Evolutionary conservation across 2,329 filamentous ascomycete species (phyloP), one percentile per base, ranked within the genome.

Genomic region (Escovopsis sp.): DNA sequence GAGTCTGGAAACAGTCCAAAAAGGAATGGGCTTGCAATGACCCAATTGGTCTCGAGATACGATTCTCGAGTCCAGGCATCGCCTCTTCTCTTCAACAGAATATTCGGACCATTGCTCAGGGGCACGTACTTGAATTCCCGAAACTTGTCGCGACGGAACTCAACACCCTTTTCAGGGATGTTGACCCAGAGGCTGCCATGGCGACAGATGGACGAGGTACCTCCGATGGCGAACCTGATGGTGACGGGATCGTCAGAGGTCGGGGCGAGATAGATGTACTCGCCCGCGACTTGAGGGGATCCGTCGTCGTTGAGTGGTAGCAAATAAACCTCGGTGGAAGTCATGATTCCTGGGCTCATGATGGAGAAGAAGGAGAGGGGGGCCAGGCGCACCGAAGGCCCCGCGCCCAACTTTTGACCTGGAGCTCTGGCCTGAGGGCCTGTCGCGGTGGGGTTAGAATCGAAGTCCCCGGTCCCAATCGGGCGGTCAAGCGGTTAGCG

Each of bases 171-270:
- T 47, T 81, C 75, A 7, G 91, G 91, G 47, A 96, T 84, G 61
- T 98, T 98, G 56, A 94, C 82, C 89, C 91, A 98, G 48, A 98
- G 72, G 58, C 85, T 95, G 46, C 93, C 91, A 64, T 94, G 73
- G 51, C 87, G 78, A 62, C 88, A 95, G 68, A 98, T 91, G 48
- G 89, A 94, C 59, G 89, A 94, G 44, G 86, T 89, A 48, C 91
- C 88, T 63, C 95, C 84, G 53, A 95, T 89, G 52, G 86, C 77
- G 62, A 98, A 94, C 46, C 89, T 81, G 44, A 95, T 69, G 42
- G 75, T 75, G 55, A 96, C 81, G 36, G 82, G 82, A n/a, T 81
- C 72, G 35, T 72, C 74, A 15, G 83, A 80, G 49, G 66, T 66
- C 15, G 91, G 80, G 1, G 87, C 82, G 36, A 98, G 70, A 61